A percentile compares a stretch with the other conserved stretches of the same genome.
phyloP scores from a whole-genome alignment of 177 flowering plant species.

The Vitis hybrid region DNA sequence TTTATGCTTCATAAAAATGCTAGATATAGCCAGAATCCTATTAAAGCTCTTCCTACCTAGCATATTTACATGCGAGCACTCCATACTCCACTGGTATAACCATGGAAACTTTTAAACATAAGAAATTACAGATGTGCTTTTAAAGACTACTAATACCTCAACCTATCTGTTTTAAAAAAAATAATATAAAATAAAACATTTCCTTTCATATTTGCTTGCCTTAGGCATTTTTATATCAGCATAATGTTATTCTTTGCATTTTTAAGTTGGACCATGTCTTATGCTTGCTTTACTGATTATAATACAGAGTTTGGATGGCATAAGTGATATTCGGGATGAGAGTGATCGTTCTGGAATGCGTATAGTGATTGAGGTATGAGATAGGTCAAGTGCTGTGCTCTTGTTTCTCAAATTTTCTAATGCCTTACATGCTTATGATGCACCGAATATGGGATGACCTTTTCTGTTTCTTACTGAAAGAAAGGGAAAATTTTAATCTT shows the following conservation, averaged over 20 bases:
- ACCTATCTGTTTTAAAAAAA: too few species aligned
- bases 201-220: neutral
- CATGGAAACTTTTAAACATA: too few species aligned
- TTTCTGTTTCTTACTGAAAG: neutral
- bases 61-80: too few species aligned
- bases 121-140: too few species aligned
- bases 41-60: too few species aligned
- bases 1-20: too few species aligned
- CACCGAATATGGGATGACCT: too few species aligned
- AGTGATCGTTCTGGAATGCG: conserved; percentile 99
- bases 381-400: neutral
- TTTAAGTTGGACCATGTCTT: neutral
- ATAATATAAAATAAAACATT: neutral
- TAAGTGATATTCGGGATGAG: conserved; percentile 98
- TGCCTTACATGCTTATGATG: too few species aligned
- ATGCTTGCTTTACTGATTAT: neutral
- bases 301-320: conserved; percentile 76
- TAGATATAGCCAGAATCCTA: too few species aligned
- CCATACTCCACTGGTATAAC: too few species aligned
- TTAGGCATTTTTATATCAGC: neutral
- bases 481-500: neutral
- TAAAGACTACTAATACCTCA: too few species aligned
- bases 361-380: conserved; percentile 80
- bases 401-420: neutral
- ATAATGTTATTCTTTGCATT: neutral